phyloP scores from a whole-genome alignment of 495 filamentous ascomycete genomes.

The Neohortaea acidophila region DNA sequence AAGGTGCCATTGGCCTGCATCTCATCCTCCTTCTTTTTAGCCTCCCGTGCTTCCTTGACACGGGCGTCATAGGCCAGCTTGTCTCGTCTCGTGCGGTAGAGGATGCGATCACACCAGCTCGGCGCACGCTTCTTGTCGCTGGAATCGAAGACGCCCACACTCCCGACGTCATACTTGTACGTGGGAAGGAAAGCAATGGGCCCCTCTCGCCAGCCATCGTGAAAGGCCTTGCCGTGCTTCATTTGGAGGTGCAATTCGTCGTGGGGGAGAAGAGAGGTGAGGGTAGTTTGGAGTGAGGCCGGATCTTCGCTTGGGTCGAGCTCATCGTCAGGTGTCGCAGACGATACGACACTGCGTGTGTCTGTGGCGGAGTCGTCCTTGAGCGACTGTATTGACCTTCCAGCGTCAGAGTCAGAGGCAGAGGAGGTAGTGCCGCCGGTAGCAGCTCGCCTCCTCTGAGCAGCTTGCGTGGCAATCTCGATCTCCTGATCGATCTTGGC shows the following conservation, averaged over 20 bases:
- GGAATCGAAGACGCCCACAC: constrained; percentile 78
- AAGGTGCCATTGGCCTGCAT: constrained; percentile 70
- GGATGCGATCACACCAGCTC: constrained; percentile 96
- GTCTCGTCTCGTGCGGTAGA: constrained; percentile 64
- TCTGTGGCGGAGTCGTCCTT: not conserved
- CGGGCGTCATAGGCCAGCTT: constrained; percentile 55
- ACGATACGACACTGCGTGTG: constrained; percentile 7
- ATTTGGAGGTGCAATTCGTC: constrained; percentile 75
- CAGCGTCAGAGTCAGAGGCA: not conserved
- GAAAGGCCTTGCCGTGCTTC: constrained; percentile 57
- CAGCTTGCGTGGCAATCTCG: constrained; percentile 8
- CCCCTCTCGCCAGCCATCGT: constrained; percentile 86
- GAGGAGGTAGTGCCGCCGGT: constrained; percentile 6
- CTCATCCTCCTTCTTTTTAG: constrained; percentile 60
- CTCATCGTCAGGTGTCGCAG: constrained; percentile 9
- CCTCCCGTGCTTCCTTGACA: constrained; percentile 46
- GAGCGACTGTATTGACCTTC: too few relatives aligned
- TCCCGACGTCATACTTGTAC: constrained; percentile 98
- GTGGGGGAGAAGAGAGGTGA: constrained; percentile 72
- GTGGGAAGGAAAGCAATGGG: constrained; percentile 78
- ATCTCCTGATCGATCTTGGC: constrained; percentile 27
- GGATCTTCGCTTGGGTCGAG: constrained; percentile 32
- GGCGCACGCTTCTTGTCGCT: constrained; percentile 86
- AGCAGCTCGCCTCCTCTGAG: constrained; percentile 1
- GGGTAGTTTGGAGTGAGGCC: constrained; percentile 62